Evolutionary conservation across 106 monocot genomes (phyloP).

Genomic region (Acorus calamus): DNA sequence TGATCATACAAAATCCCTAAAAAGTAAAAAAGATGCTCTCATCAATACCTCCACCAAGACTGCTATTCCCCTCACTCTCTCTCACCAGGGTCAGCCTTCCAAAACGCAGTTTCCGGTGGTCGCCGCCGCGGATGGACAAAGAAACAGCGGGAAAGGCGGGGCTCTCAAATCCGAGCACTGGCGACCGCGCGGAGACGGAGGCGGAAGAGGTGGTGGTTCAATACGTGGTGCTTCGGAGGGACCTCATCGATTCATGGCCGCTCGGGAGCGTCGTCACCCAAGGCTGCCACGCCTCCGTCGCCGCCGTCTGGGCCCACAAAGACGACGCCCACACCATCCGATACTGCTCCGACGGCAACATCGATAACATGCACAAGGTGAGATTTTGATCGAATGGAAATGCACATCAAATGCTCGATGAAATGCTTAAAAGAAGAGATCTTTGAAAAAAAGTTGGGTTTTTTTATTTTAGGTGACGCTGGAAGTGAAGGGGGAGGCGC

Average conservation of each 20-base stretch:
- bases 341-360: constrained; percentile 47
- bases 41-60: no score
- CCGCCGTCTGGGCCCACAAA: constrained; percentile 67
- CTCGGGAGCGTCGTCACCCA: constrained; percentile 78
- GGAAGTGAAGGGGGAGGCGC: constrained; percentile 87
- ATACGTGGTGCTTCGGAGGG: constrained; percentile 94
- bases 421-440: constrained; percentile 16
- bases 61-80: no score
- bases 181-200: background rate
- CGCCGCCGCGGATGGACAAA: no score
- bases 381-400: background rate
- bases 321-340: constrained; percentile 47
- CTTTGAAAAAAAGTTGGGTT: background rate
- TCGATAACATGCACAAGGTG: constrained; percentile 90
- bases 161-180: background rate
- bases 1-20: no score
- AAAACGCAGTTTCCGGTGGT: no score
- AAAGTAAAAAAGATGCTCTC: no score
- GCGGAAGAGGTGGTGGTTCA: constrained; percentile 53
- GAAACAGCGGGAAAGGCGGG: background rate
- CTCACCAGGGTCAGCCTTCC: no score
- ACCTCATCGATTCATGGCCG: constrained; percentile 88
- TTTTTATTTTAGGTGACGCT: constrained; percentile 52
- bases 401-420: constrained; percentile 24
- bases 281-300: constrained; percentile 90